These are phyloP conservation scores for Plasmodium adleri DNA, from an alignment of 169 alveolate genomes.

Conservation along the genomic window DNA sequence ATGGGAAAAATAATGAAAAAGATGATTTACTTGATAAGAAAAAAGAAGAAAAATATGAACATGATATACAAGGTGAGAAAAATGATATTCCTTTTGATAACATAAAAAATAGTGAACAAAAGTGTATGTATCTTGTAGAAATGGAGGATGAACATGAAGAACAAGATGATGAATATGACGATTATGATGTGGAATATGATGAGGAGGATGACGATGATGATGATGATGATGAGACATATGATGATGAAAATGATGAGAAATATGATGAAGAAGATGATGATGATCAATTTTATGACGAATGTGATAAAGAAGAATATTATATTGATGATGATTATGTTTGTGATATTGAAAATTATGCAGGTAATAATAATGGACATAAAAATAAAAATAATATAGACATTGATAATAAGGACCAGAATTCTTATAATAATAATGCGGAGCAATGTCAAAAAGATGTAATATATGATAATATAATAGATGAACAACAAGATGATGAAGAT, in stretches of 20 bases:
- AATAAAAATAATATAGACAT: no score
- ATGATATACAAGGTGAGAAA: not conserved
- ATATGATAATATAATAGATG: no score
- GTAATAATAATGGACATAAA: no score
- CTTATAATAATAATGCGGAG: no score
- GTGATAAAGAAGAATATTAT: no score
- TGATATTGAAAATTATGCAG: no score
- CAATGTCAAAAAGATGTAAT: no score
- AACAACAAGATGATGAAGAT: constrained; percentile 3
- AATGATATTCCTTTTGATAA: not conserved
- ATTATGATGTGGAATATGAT: not conserved
- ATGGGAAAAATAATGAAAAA: constrained; percentile 26
- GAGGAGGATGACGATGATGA: not conserved
- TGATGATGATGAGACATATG: not conserved
- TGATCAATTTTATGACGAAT: no score
- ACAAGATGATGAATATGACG: not conserved
- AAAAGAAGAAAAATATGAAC: constrained; percentile 31
- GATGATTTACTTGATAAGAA: constrained; percentile 6
- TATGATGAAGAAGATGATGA: constrained; percentile 1
- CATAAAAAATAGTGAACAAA: not conserved
- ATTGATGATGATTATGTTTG: no score
- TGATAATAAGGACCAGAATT: no score
- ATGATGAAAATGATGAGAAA: constrained; percentile 16
- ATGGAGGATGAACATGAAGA: not conserved
- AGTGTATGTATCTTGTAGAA: not conserved